Evolutionary conservation across 176 grass and related monocot species (phyloP), one percentile per base, ranked within the genome.

Genomic region (Tillandsia leiboldiana): DNA sequence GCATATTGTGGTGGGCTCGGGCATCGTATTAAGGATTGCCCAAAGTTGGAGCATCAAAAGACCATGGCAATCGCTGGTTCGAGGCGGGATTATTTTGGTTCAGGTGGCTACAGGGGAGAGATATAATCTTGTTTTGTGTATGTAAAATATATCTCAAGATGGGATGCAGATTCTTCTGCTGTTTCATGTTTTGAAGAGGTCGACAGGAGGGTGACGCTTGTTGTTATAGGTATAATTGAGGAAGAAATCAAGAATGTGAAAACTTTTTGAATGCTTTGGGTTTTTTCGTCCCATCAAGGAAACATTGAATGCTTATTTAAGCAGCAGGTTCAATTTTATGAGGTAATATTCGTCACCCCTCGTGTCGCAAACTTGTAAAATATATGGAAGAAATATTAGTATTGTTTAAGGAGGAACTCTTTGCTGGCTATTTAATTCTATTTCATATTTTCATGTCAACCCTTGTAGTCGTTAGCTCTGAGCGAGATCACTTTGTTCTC

Each of bases 1-100:
- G 84, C 78, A 2, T 93, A 92, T 52, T 99, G 94, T 82, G 89
- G 94, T 72, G 94, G 94, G 10, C 90, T 93, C 68, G 94, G 94
- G 12, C 94, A 99, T 73, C 90, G 89, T 48, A 82, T 99, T 57
- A 20, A 78, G 10, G 89, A 99, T 51, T 99, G 94, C 51, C 94
- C 94, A 0, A 93, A 97, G 79, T 54, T 90, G 82, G 94, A 99
- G 69, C 94, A 90, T 72, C 94, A 99, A 48, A 92, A 85, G 61
- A 85, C 94, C 26, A 79, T 90, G 68, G 89, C 84, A 2, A 92
- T 97, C 51, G 94, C 94, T 9, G 84, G 82, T 52, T 92, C 86
- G 1, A 90, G 87, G 69, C 85, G 78, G 74, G 94, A 99, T 79
- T 87, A 93, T 48, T 93, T 87, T 26, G 87, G 94, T 0, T 80